Evolutionary conservation across 805 yeast genomes (phyloP).

Genomic region (Ogataea thermomethanolica): DNA sequence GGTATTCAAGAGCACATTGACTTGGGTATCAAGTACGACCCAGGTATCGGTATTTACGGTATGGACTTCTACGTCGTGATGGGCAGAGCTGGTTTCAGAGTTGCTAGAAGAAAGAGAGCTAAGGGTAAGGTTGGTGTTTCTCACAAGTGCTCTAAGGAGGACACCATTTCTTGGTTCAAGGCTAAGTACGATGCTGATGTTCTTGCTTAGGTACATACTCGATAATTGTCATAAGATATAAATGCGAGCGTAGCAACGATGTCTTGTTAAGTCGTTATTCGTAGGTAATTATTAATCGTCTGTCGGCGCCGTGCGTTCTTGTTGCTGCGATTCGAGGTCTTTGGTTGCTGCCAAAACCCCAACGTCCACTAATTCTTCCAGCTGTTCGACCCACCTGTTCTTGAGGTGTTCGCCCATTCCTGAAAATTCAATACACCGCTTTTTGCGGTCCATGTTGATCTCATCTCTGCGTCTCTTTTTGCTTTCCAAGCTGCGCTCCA

Average conservation of each 20-base stretch:
- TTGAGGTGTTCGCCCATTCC: constrained; percentile 44
- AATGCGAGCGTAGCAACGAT: constrained; percentile 1
- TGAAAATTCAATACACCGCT: constrained; percentile 40
- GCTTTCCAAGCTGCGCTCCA: constrained; percentile 27
- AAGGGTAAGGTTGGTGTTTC: constrained; percentile 83
- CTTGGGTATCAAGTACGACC: constrained; percentile 99
- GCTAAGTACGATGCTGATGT: constrained; percentile 99
- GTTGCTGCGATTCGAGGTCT: constrained; percentile 12
- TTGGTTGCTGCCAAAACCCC: constrained; percentile 35
- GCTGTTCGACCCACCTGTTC: constrained; percentile 50
- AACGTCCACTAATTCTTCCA: constrained; percentile 37
- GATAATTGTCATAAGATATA: constrained; percentile 11
- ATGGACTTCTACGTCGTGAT: constrained; percentile 99
- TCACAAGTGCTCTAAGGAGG: constrained; percentile 91
- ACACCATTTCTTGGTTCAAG: constrained; percentile 98
- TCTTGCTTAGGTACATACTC: constrained; percentile 20
- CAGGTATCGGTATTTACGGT: constrained; percentile 99
- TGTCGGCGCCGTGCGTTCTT: background rate
- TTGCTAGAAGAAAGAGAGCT: constrained; percentile 97
- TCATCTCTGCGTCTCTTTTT: constrained; percentile 45
- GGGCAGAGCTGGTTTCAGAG: constrained; percentile 99
- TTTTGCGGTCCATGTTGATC: constrained; percentile 39
- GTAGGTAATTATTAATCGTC: background rate
- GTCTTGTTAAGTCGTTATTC: background rate
- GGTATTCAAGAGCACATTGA: constrained; percentile 99